A percentile compares a stretch with the other conserved stretches of the same genome.
Evolutionary conservation across 2,329 filamentous ascomycete species (phyloP).

Genomic region (Exophiala dermatitidis): DNA sequence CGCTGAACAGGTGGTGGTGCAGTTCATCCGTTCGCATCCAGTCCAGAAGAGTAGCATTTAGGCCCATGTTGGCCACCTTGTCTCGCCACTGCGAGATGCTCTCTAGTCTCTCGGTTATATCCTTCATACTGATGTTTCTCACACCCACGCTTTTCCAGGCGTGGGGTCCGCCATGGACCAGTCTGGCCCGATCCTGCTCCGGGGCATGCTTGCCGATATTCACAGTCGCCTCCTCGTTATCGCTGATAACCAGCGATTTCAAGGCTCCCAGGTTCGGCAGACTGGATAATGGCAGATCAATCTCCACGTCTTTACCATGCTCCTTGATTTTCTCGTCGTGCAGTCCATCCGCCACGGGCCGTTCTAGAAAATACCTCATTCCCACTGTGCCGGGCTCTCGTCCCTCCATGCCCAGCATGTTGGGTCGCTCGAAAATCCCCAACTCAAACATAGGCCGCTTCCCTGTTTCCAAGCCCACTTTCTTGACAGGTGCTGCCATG

Average conservation of each 20-base stretch:
- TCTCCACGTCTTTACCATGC: slow-evolving; percentile 22
- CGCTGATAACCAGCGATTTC: slow-evolving; percentile 30
- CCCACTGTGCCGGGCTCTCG: slow-evolving; percentile 43
- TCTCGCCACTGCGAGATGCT: slow-evolving; percentile 32
- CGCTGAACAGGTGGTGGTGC: slow-evolving; percentile 33
- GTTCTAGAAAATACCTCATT: slow-evolving; percentile 43
- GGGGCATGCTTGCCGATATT: slow-evolving; percentile 33
- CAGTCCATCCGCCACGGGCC: slow-evolving; percentile 37
- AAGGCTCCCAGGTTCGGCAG: slow-evolving; percentile 31
- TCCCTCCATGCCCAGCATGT: slow-evolving; percentile 42
- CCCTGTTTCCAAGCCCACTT: slow-evolving; percentile 21
- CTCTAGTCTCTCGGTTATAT: slow-evolving; percentile 33
- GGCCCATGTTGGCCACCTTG: slow-evolving; percentile 30
- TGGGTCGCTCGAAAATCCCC: slow-evolving; percentile 43
- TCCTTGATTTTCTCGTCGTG: slow-evolving; percentile 21
- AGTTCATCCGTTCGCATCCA: slow-evolving; percentile 30
- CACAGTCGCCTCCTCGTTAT: slow-evolving; percentile 33
- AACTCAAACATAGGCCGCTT: slow-evolving; percentile 39
- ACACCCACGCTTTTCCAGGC: slow-evolving; percentile 40
- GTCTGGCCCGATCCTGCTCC: slow-evolving; percentile 32
- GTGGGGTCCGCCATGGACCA: slow-evolving; percentile 34
- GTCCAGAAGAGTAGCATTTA: slow-evolving; percentile 34
- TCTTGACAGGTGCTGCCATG: slow-evolving; percentile 8
- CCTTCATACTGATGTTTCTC: slow-evolving; percentile 33
- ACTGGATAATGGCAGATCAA: slow-evolving; percentile 23